Base-by-base conservation (phyloP, 2,329 filamentous ascomycete species). In the Calonectria pteridis region DNA sequence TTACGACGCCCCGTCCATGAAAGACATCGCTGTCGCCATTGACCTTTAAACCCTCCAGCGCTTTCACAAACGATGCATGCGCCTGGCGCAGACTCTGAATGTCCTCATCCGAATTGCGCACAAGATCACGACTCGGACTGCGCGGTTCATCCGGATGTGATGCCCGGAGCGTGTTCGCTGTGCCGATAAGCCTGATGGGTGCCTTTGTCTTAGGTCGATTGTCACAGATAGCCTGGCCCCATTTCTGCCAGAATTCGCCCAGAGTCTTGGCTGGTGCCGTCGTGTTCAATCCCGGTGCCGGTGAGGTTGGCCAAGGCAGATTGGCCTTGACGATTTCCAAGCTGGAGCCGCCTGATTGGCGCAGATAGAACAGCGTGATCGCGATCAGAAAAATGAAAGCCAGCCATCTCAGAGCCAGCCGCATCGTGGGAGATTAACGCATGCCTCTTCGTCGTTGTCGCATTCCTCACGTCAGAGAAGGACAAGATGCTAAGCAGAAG, bases 321-420 rank as follows among this genome's bases (percentile, higher is more conserved):
- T 62, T 64, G 20, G 59, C 26, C 37, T 46, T 64, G 18, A 53
- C 50, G 26, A 31, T 35, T 23, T 43, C 67, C 31, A 73, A 29
- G 35, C 50, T 16, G 20, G 31, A 33, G 28, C 31, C 29, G 51
- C 2, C 46, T 11, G 63, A 40, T 31, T 53, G 53, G 26, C 70
- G 55, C 2, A 70, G 51, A 40, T 67, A 73, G n/a, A 46, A 20
- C 23, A 73, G 37, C 16, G 70, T 40, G 0, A 67, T 31, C 4
- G 46, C 53, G 13, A 49, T 20, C 26, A 71, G 14, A 0, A 71
- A 13, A 40, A 71, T 71, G 6, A 58, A 59, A 3, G 59, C 29
- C 35, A 73, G 43, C 71, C 71, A 73, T 71, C 71, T 68, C 51
- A 73, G 53, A 63, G 71, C 53, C 53, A 73, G 59, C 33, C 71